These are phyloP conservation scores for Scopulariopsis brevicaulis DNA, from an alignment of 2,329 filamentous ascomycete species.

Conservation along the genomic window DNA sequence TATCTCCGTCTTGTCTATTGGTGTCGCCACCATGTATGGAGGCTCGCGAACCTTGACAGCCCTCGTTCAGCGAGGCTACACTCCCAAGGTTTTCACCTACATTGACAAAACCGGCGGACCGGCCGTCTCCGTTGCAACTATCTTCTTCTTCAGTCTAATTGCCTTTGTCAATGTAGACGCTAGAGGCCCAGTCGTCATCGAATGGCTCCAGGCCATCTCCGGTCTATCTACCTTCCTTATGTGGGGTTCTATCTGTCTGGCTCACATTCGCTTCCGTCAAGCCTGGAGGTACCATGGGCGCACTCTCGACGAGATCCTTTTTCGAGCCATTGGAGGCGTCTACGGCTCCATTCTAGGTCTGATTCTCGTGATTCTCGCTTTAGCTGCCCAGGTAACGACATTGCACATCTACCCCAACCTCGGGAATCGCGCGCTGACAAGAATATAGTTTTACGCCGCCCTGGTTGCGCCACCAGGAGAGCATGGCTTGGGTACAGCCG, in stretches of 20 bases:
- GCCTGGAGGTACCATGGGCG: conserved; percentile 49
- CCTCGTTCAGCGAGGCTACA: conserved; percentile 43
- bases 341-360: conserved; percentile 53
- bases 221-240: conserved; percentile 52
- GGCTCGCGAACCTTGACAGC: conserved; percentile 43
- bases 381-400: conserved; percentile 37
- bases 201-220: conserved; percentile 54
- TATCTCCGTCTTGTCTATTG: conserved; percentile 41
- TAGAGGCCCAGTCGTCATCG: conserved; percentile 40
- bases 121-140: conserved; percentile 28
- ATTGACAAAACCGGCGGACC: conserved; percentile 42
- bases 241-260: conserved; percentile 53
- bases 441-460: conserved; percentile 34
- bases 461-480: conserved; percentile 27
- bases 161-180: conserved; percentile 33
- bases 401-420: neutral
- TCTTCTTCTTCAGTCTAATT: conserved; percentile 33
- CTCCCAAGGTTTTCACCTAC: conserved; percentile 39
- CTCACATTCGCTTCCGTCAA: conserved; percentile 53
- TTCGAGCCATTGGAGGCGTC: conserved; percentile 46
- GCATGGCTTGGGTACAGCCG: no score
- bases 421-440: conserved; percentile 1
- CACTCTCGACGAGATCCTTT: conserved; percentile 53
- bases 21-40: conserved; percentile 41
- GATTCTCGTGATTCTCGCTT: conserved; percentile 37